Percentiles rank a stretch among this genome's conserved stretches.
Conservation (phyloP, 2,329 filamentous ascomycete genomes). For the Calonectria naviculata region DNA sequence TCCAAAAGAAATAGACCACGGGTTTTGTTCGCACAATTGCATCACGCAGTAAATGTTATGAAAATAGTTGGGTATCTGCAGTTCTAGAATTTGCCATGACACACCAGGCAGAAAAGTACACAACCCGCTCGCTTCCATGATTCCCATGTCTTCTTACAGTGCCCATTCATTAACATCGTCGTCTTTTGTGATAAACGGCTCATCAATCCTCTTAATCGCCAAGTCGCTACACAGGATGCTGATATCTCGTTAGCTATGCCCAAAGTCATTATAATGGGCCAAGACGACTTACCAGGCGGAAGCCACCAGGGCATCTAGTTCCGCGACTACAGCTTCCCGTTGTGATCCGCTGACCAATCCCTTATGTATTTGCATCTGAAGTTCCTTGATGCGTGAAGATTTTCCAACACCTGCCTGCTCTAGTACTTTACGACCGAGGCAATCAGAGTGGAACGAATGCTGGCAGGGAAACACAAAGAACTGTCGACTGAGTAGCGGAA, state of each 20-base stretch:
- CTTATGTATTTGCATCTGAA: slow-evolving; percentile 85
- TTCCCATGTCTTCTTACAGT: slow-evolving; percentile 54
- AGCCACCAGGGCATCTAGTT: slow-evolving; percentile 92
- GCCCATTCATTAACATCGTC: slow-evolving; percentile 88
- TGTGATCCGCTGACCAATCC: slow-evolving; percentile 76
- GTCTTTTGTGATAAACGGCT: slow-evolving; percentile 82
- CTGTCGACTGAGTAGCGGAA: slow-evolving; percentile 88
- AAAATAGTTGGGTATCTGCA: slow-evolving; percentile 41
- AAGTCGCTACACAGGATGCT: slow-evolving; percentile 95
- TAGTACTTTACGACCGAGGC: slow-evolving; percentile 85
- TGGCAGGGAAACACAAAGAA: slow-evolving; percentile 99
- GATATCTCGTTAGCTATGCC: slow-evolving; percentile 36
- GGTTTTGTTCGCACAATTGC: too few species aligned
- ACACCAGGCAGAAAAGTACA: slow-evolving; percentile 27
- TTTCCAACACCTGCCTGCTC: slow-evolving; percentile 82
- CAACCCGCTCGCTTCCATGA: slow-evolving; percentile 22
- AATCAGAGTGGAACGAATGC: slow-evolving; percentile 97
- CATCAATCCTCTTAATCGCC: slow-evolving; percentile 93
- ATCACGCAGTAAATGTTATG: too few species aligned
- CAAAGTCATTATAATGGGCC: neutral
- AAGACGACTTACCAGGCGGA: slow-evolving; percentile 77
- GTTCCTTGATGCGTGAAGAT: slow-evolving; percentile 82
- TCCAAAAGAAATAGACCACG: too few species aligned
- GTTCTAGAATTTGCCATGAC: slow-evolving; percentile 38
- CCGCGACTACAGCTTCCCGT: slow-evolving; percentile 85